Evolutionary conservation across 2,329 filamentous ascomycete species (phyloP).

Genomic region (Harringtonia aguacate): DNA sequence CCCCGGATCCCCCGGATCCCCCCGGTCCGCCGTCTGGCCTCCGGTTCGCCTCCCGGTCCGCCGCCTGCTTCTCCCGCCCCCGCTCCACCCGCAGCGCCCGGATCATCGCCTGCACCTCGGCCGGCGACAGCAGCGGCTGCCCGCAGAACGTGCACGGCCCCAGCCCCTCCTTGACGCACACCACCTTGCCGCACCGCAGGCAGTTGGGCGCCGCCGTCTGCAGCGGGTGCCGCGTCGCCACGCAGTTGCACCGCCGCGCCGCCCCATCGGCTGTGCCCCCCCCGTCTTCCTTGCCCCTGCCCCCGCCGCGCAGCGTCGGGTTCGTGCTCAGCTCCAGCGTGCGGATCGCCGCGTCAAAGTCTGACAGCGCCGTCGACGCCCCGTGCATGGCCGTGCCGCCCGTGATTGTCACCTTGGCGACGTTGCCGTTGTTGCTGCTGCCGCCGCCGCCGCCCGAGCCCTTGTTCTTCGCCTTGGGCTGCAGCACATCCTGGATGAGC

Average conservation of each 20-base stretch:
- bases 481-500: constrained; percentile 63
- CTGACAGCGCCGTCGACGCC: constrained; percentile 60
- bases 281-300: constrained; percentile 21
- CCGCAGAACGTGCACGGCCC: constrained; percentile 91
- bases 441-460: constrained; percentile 28
- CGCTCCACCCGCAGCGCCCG: constrained; percentile 73
- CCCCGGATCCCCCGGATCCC: constrained; percentile 11
- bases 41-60: constrained; percentile 61
- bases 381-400: constrained; percentile 78
- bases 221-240: constrained; percentile 77
- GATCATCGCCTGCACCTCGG: constrained; percentile 79
- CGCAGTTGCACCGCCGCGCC: constrained; percentile 71
- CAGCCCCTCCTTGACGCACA: constrained; percentile 87
- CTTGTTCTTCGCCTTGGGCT: constrained; percentile 44
- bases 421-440: neutral
- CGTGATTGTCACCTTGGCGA: constrained; percentile 58
- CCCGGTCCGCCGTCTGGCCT: constrained; percentile 49
- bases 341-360: constrained; percentile 73
- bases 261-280: constrained; percentile 33
- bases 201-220: constrained; percentile 92
- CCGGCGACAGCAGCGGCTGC: constrained; percentile 55
- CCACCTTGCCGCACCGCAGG: constrained; percentile 82
- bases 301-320: constrained; percentile 42
- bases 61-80: constrained; percentile 75
- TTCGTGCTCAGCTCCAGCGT: constrained; percentile 88